Conservation (phyloP, 2,329 filamentous ascomycete genomes). For the Fragosphaeria purpurea region DNA sequence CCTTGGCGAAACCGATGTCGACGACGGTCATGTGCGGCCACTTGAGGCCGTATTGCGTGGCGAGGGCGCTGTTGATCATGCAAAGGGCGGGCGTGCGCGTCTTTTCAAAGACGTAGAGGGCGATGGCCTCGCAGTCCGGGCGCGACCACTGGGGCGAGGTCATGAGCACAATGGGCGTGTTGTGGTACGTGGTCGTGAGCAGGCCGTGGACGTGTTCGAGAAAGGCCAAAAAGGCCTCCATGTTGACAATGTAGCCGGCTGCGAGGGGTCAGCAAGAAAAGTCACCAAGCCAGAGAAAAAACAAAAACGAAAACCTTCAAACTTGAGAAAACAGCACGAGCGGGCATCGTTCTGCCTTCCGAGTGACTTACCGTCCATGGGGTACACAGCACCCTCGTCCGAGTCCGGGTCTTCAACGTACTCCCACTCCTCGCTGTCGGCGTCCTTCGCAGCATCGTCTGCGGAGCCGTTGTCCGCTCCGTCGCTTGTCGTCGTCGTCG, state of each 20-base stretch:
- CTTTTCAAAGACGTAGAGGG: slow-evolving; percentile 93
- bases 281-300: too few species aligned
- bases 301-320: too few species aligned
- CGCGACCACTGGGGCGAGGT: slow-evolving; percentile 84
- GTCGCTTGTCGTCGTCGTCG: slow-evolving; percentile 3
- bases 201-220: slow-evolving; percentile 85
- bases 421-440: slow-evolving; percentile 42
- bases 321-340: not conserved
- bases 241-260: slow-evolving; percentile 77
- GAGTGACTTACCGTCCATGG: slow-evolving; percentile 38
- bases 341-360: not conserved
- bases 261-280: slow-evolving; percentile 11
- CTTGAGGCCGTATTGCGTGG: slow-evolving; percentile 74
- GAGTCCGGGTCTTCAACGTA: slow-evolving; percentile 86
- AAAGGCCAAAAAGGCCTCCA: slow-evolving; percentile 87
- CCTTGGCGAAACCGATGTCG: slow-evolving; percentile 86
- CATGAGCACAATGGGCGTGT: slow-evolving; percentile 88
- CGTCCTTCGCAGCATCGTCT: not conserved
- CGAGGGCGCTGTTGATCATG: slow-evolving; percentile 79
- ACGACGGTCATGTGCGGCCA: slow-evolving; percentile 72
- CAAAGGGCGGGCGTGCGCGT: slow-evolving; percentile 90
- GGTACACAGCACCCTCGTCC: slow-evolving; percentile 82
- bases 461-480: too few species aligned
- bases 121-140: slow-evolving; percentile 75
- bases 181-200: slow-evolving; percentile 86